Conservation (phyloP, 164 flowering plant genomes). For the Nelumbo lutea region DNA sequence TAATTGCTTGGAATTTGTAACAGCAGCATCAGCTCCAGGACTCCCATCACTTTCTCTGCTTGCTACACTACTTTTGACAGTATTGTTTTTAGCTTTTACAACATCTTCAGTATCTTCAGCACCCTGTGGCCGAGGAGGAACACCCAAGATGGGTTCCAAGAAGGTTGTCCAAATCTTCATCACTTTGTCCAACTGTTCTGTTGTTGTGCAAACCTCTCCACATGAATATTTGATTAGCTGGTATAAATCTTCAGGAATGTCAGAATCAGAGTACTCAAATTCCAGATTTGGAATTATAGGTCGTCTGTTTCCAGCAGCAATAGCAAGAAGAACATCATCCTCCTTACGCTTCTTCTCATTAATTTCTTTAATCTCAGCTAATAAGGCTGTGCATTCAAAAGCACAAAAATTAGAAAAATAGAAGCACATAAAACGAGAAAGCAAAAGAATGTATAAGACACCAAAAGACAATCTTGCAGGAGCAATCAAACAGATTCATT, state of each 20-base stretch:
- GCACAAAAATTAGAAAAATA: not conserved
- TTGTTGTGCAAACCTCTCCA: conserved; percentile 67
- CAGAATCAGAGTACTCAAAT: conserved; percentile 61
- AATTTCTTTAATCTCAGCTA: conserved; percentile 82
- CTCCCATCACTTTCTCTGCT: conserved; percentile 50
- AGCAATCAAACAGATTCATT: too few species aligned
- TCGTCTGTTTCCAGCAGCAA: conserved; percentile 74
- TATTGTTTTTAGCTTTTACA: conserved; percentile 41
- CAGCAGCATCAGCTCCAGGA: conserved; percentile 35
- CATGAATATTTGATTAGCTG: conserved; percentile 71
- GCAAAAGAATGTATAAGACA: not conserved
- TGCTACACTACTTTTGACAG: conserved; percentile 30
- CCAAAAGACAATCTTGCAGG: too few species aligned
- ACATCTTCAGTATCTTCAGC: conserved; percentile 74
- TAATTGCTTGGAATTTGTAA: conserved; percentile 30
- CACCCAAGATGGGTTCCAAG: conserved; percentile 76
- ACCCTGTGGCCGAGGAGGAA: conserved; percentile 61
- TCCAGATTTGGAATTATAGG: conserved; percentile 58
- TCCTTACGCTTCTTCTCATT: conserved; percentile 73
- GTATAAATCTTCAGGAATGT: conserved; percentile 78
- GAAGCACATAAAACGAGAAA: not conserved
- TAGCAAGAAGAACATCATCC: conserved; percentile 69
- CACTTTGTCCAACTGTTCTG: conserved; percentile 79
- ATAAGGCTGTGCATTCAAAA: conserved; percentile 42
- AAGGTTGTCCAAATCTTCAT: conserved; percentile 94